Conservation (phyloP, 164 flowering plant species). For the Aristolochia fimbriata region DNA sequence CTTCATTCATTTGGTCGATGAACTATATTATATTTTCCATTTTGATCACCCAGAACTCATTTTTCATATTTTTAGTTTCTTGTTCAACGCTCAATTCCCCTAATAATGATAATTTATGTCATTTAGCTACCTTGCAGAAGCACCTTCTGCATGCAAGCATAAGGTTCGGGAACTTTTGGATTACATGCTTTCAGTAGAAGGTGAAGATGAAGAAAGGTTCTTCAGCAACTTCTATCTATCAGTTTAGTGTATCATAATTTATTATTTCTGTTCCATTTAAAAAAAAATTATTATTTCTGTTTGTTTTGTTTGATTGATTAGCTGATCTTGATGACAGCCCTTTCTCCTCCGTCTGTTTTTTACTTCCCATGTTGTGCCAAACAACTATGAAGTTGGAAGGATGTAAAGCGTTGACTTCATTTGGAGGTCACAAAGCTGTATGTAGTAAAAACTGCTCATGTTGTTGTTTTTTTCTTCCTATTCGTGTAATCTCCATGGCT, state of each 20-base stretch:
- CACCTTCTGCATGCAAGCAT: constrained; percentile 58
- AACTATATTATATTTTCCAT: no score
- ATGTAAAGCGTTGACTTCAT: constrained; percentile 41
- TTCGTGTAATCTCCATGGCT: background rate
- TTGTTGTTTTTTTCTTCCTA: background rate
- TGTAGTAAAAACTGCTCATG: constrained; percentile 13
- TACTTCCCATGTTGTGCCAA: constrained; percentile 92
- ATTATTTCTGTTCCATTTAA: background rate
- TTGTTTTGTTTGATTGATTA: constrained; percentile 4
- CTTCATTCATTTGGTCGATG: no score
- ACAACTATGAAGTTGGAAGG: constrained; percentile 66
- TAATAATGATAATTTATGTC: constrained; percentile 7
- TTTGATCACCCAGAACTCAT: no score
- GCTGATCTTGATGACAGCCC: constrained; percentile 39
- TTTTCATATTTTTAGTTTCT: no score
- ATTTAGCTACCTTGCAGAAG: constrained; percentile 77
- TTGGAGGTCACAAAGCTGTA: constrained; percentile 62
- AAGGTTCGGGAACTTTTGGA: constrained; percentile 55
- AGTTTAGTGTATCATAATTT: background rate
- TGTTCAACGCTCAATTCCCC: background rate
- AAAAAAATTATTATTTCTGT: background rate
- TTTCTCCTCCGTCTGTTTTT: constrained; percentile 59
- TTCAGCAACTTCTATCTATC: background rate
- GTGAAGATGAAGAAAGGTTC: constrained; percentile 79
- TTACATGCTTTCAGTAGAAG: constrained; percentile 66